These are phyloP conservation scores for Bolboschoenoplectus hybrid DNA, from an alignment of 202 grass and related monocot genomes.

Conservation along the genomic window DNA sequence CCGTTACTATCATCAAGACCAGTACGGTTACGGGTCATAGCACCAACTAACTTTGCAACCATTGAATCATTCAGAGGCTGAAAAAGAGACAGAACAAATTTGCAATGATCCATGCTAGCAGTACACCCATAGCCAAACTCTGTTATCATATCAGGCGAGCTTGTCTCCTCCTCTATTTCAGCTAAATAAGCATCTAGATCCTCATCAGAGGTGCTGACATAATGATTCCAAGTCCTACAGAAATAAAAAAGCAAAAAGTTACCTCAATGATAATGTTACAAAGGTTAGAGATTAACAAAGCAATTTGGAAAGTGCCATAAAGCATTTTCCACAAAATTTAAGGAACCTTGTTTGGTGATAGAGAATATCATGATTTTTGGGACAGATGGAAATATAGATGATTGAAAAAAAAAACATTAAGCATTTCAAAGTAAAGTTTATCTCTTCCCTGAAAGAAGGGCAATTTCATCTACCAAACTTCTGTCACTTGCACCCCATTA, in stretches of 20 bases:
- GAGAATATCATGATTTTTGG: neutral
- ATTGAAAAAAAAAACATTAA: neutral
- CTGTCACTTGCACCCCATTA: neutral
- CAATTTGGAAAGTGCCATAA: neutral
- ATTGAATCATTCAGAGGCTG: slow-evolving; percentile 67
- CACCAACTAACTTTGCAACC: slow-evolving; percentile 73
- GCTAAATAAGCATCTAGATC: slow-evolving; percentile 65
- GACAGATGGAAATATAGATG: neutral
- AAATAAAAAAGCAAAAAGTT: slow-evolving; percentile 16
- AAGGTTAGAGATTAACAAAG: slow-evolving; percentile 15
- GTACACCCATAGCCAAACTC: slow-evolving; percentile 76
- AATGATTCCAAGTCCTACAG: slow-evolving; percentile 59
- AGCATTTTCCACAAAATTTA: neutral
- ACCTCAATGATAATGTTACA: slow-evolving; percentile 1
- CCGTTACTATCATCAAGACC: slow-evolving; percentile 60
- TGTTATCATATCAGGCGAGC: slow-evolving; percentile 55
- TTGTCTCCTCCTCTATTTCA: slow-evolving; percentile 76
- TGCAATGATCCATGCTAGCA: slow-evolving; percentile 57
- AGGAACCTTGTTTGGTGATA: neutral
- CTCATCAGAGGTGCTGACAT: slow-evolving; percentile 43
- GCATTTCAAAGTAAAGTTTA: neutral
- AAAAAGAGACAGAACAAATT: slow-evolving; percentile 70
- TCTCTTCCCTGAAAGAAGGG: neutral
- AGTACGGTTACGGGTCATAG: slow-evolving; percentile 50
- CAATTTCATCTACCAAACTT: neutral